Evolutionary conservation across 306 rosid genomes (phyloP).

Genomic region (Ziziphus jujuba): DNA sequence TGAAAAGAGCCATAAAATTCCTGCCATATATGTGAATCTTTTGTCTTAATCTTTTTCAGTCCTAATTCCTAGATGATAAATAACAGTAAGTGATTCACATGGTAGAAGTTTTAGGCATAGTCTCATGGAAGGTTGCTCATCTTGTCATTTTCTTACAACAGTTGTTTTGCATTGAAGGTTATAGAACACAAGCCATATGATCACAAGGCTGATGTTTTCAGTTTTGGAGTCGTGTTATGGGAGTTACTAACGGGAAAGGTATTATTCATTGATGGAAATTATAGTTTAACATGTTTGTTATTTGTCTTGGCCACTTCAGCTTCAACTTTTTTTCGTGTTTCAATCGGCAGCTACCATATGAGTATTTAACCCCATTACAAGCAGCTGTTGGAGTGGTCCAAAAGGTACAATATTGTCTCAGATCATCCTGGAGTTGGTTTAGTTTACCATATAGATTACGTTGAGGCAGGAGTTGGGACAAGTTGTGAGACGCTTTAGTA

Average conservation of each 20-base stretch:
- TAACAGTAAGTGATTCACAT: not conserved
- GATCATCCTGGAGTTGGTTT: constrained; percentile 21
- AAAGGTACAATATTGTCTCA: constrained; percentile 50
- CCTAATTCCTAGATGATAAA: not conserved
- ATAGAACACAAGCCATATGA: constrained; percentile 96
- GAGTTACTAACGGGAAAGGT: constrained; percentile 96
- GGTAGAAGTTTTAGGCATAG: constrained; percentile 3
- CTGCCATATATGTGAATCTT: not conserved
- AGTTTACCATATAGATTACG: constrained; percentile 5
- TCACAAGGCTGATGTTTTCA: constrained; percentile 98
- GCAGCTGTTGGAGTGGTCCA: constrained; percentile 99
- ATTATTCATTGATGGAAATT: constrained; percentile 21
- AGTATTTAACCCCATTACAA: constrained; percentile 87
- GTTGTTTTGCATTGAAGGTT: constrained; percentile 84
- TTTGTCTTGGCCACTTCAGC: not conserved
- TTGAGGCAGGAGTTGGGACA: not conserved
- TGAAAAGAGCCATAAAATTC: too few relatives aligned
- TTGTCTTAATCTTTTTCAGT: not conserved
- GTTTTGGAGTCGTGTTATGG: constrained; percentile 93
- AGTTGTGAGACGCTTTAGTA: not conserved
- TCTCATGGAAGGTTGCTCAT: constrained; percentile 28
- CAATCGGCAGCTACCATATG: constrained; percentile 85
- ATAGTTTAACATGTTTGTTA: not conserved
- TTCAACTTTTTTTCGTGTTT: constrained; percentile 7
- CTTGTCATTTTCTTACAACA: constrained; percentile 49